Evolutionary conservation across 2,329 filamentous ascomycete genomes (phyloP).

Genomic region (Leptodontidium sp.): DNA sequence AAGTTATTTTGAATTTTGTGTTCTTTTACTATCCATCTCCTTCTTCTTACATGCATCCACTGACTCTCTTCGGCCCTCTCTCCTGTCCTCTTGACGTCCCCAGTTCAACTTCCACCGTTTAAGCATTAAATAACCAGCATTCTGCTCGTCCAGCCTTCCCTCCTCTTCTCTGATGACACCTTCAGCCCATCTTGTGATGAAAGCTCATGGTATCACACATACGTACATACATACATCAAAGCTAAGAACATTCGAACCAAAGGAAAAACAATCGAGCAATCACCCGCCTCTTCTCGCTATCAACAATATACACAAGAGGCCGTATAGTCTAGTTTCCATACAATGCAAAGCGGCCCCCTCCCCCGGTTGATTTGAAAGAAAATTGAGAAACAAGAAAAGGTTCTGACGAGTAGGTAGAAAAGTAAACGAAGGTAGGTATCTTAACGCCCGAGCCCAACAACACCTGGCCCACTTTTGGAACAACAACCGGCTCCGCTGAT

Average conservation of each 20-base stretch:
- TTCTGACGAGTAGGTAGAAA: constrained; percentile 8
- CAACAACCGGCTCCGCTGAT: constrained; percentile 19
- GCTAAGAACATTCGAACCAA: constrained; percentile 6
- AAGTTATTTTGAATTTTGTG: constrained; percentile 13
- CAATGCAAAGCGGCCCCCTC: constrained; percentile 2
- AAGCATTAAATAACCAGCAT: constrained; percentile 27
- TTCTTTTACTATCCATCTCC: constrained; percentile 2
- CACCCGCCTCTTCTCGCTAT: not conserved
- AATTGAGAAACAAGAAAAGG: constrained; percentile 1
- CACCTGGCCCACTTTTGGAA: constrained; percentile 9
- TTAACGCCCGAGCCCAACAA: constrained; percentile 20
- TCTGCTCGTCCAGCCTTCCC: constrained; percentile 11
- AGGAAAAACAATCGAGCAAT: not conserved
- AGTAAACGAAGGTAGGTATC: constrained; percentile 22
- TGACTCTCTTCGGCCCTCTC: not conserved
- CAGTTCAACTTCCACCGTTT: constrained; percentile 15
- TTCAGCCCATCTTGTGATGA: constrained; percentile 15
- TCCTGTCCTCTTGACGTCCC: constrained; percentile 2
- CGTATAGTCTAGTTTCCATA: constrained; percentile 19
- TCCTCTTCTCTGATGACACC: not conserved
- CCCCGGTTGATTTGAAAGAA: not conserved
- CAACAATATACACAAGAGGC: constrained; percentile 15
- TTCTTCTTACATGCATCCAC: constrained; percentile 13
- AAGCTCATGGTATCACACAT: constrained; percentile 22
- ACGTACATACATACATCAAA: constrained; percentile 21